Evolutionary conservation across 495 filamentous ascomycete genomes (phyloP), one percentile per base, ranked within the genome.

Genomic region (Aspergillus saccharolyticus): DNA sequence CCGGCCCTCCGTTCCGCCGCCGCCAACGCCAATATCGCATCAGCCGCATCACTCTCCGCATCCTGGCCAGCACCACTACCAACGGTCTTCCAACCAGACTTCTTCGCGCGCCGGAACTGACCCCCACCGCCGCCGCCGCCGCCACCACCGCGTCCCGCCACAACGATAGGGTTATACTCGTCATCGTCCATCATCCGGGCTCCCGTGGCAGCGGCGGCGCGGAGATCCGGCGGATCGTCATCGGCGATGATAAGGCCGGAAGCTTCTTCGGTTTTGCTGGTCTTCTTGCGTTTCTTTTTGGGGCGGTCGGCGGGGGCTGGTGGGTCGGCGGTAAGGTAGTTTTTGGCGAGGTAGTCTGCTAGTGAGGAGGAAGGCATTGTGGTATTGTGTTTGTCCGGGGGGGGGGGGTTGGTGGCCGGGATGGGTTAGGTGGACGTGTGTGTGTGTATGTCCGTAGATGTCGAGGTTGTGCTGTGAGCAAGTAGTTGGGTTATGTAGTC

Each of bases 311-410:
- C 56, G 1, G 73, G 43, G 10, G 54, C 12, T 15, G 60, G 72
- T 15, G 60, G 72, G 69, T 93, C 89, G 28, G 89, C 88, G 4
- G 82, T 90, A 39, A 99, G 86, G 74, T 99, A 99, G 72, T 91
- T 96, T 62, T 91, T 88, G 53, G 94, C 92, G 51, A 99, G 86
- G 72, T 97, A 99, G 71, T 85, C 83, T 24, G 91, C 86, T 61
- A 96, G 83, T 9, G 25, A 28, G 55, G 61, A 67, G 63, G 63
- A 71, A 52, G 67, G 67, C 67, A 70, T 72, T 62, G 33, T 67
- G 5, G 25, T 39, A 39, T n/a, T 21, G 44, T 7, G 17, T 24
- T 28, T 12, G 10, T 50, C 48, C 52, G 16, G 3, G 44, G 25
- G 10, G 39, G 0, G 6, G 33, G 49, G 24, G 50, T 55, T 2